Percentiles rank a stretch among this genome's conserved stretches.
Conservation (phyloP, 805 yeast species). For the Blastobotrys chiropterorum region DNA sequence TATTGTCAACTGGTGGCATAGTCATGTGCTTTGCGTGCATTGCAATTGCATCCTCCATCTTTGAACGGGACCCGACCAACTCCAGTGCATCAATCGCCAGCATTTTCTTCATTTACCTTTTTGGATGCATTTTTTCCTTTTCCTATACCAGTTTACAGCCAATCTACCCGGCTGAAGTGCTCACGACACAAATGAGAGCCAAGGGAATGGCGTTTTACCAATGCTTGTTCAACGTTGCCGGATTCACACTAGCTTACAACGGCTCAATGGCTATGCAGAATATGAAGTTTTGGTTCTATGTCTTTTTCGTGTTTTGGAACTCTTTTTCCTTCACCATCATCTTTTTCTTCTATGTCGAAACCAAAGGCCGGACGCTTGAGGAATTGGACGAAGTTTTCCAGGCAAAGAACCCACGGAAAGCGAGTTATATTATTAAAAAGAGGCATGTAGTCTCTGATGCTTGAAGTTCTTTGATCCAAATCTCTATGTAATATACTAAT, state of each 20-base stretch:
- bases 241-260: slow-evolving; percentile 25
- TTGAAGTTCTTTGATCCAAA: not conserved
- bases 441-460: not conserved
- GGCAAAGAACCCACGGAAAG: slow-evolving; percentile 14
- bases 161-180: slow-evolving; percentile 29
- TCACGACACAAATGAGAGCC: slow-evolving; percentile 30
- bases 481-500: not conserved
- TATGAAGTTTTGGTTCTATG: slow-evolving; percentile 30
- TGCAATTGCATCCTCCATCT: slow-evolving; percentile 23
- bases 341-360: slow-evolving; percentile 65
- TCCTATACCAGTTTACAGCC: slow-evolving; percentile 36
- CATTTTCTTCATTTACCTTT: slow-evolving; percentile 16
- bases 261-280: slow-evolving; percentile 29
- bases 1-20: slow-evolving; percentile 22
- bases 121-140: slow-evolving; percentile 17
- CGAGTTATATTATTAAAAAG: slow-evolving; percentile 1
- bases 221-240: slow-evolving; percentile 28
- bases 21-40: slow-evolving; percentile 23
- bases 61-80: slow-evolving; percentile 9
- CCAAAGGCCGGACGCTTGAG: slow-evolving; percentile 73
- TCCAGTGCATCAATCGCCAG: slow-evolving; percentile 21
- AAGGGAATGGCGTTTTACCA: slow-evolving; percentile 26
- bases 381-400: slow-evolving; percentile 60
- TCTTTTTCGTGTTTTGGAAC: slow-evolving; percentile 31
- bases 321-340: slow-evolving; percentile 36